Evolutionary conservation across 805 yeast species (phyloP).

Genomic region (Ascoidea tarda): DNA sequence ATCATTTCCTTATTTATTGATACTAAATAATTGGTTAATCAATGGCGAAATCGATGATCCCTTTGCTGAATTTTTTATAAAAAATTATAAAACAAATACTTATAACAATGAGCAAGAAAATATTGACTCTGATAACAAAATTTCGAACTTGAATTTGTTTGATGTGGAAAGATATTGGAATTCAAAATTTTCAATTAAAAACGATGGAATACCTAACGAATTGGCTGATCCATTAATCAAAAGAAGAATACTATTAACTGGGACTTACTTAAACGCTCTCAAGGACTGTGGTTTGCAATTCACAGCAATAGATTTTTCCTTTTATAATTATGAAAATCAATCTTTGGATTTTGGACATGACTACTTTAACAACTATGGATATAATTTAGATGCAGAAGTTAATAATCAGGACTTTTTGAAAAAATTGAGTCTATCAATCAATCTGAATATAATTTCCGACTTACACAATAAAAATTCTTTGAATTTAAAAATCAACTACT

Average conservation of each 20-base stretch:
- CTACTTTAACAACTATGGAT: no score
- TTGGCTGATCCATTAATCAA: conserved; percentile 39
- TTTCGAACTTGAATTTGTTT: conserved; percentile 24
- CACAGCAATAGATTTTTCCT: conserved; percentile 18
- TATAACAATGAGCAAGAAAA: conserved; percentile 13
- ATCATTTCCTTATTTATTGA: conserved; percentile 45
- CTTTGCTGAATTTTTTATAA: conserved; percentile 70
- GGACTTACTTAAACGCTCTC: conserved; percentile 69
- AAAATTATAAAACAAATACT: conserved; percentile 14
- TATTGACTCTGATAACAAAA: conserved; percentile 17
- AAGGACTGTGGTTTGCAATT: conserved; percentile 38
- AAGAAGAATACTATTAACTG: conserved; percentile 61
- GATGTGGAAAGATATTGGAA: conserved; percentile 50
- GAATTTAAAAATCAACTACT: conserved; percentile 41
- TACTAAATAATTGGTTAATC: conserved; percentile 70
- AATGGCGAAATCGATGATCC: conserved; percentile 68
- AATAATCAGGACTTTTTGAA: neutral
- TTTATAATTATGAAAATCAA: neutral
- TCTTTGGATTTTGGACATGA: neutral
- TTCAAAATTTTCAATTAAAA: conserved; percentile 56
- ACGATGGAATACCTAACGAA: conserved; percentile 62
- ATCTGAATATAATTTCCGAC: conserved; percentile 10
- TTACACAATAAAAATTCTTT: conserved; percentile 22
- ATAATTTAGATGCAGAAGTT: neutral
- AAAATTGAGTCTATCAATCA: neutral